phyloP scores from a whole-genome alignment of 345 rosid species.

The Eucalyptus erythrocorys region DNA sequence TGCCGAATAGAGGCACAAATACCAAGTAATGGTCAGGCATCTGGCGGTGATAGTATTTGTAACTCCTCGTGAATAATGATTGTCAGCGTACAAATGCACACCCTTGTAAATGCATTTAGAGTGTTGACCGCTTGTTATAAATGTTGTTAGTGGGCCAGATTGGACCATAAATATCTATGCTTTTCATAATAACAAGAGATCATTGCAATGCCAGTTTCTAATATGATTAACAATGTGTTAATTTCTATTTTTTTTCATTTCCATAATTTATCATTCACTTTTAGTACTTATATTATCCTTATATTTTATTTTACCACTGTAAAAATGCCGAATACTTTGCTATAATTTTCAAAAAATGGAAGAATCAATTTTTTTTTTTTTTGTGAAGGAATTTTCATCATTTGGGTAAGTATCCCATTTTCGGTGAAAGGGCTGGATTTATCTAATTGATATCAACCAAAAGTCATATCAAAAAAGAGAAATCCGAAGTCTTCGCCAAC shows the following conservation, averaged over 20 bases:
- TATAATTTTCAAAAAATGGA: not conserved
- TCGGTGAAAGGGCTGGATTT: not conserved
- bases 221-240: not conserved
- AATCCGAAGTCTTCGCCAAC: not conserved
- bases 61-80: not conserved
- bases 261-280: not conserved
- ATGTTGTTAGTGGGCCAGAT: not conserved
- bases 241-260: not conserved
- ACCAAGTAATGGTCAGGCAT: not conserved
- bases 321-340: not conserved
- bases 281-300: not conserved
- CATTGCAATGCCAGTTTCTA: not conserved
- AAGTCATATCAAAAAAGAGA: not conserved
- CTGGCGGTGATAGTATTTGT: not conserved
- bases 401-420: not conserved
- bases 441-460: not conserved
- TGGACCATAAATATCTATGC: not conserved
- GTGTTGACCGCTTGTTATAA: not conserved
- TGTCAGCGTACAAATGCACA: not conserved
- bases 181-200: too few relatives aligned
- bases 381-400: not conserved
- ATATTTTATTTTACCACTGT: not conserved
- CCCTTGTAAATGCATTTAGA: not conserved
- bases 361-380: not conserved
- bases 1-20: not conserved